These are phyloP conservation scores for Fraxinus baroniana DNA, from an alignment of 305 asterid species.

Conservation along the genomic window DNA sequence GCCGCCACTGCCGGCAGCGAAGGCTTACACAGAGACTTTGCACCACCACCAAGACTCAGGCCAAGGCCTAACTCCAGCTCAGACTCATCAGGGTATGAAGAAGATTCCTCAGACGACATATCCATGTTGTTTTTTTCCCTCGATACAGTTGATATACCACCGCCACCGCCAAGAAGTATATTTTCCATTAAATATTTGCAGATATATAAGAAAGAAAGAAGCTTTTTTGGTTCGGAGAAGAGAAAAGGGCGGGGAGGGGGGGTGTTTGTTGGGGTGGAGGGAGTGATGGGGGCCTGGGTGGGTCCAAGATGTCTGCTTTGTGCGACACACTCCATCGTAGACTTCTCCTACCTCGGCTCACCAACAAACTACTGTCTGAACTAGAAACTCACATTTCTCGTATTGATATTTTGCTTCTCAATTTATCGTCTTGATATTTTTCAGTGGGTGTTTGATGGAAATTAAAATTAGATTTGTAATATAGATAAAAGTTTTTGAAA, in stretches of 20 bases:
- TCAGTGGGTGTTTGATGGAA: too few species aligned
- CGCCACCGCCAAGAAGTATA: constrained; percentile 14
- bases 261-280: background rate
- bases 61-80: constrained; percentile 81
- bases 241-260: background rate
- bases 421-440: background rate
- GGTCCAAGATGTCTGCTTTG: constrained; percentile 51
- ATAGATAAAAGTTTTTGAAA: too few species aligned
- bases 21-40: constrained; percentile 30
- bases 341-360: constrained; percentile 37
- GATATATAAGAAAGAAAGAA: constrained; percentile 4
- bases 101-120: constrained; percentile 62
- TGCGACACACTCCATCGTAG: constrained; percentile 46
- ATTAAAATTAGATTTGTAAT: too few species aligned
- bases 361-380: background rate
- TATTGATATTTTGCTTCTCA: background rate
- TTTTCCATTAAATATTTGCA: constrained; percentile 23
- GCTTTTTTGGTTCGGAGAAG: constrained; percentile 24
- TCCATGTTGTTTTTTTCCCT: constrained; percentile 35
- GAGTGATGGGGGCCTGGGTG: constrained; percentile 10
- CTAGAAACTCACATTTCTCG: background rate
- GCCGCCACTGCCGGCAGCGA: constrained; percentile 17
- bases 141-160: constrained; percentile 45
- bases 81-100: constrained; percentile 57
- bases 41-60: constrained; percentile 51